These are phyloP conservation scores for Colletotrichum cuscutae DNA, from an alignment of 2,329 filamentous ascomycete genomes.

Conservation along the genomic window DNA sequence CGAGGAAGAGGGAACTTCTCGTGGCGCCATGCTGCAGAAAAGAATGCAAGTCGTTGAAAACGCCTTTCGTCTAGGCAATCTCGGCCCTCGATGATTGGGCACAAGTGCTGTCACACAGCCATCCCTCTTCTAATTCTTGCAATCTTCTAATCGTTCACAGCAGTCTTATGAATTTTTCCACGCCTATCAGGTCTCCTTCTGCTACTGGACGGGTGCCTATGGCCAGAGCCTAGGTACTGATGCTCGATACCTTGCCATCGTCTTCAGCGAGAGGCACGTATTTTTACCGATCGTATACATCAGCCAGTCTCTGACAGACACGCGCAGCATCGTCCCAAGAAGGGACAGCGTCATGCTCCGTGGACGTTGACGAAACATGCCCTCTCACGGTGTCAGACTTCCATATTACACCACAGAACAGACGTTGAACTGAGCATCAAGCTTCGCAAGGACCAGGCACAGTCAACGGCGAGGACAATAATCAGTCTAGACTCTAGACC, in stretches of 20 bases:
- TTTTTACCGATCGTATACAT: background rate
- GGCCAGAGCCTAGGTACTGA: background rate
- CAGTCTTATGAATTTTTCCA: background rate
- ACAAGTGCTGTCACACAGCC: conserved; percentile 24
- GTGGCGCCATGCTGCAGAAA: conserved; percentile 7
- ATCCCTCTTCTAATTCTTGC: background rate
- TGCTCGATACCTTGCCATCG: background rate
- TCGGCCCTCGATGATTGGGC: conserved; percentile 22
- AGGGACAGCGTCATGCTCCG: background rate
- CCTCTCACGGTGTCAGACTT: background rate
- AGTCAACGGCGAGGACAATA: background rate
- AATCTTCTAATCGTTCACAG: background rate
- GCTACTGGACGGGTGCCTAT: background rate
- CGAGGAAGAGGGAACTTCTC: background rate
- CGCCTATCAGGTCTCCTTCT: background rate
- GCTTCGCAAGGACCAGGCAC: background rate
- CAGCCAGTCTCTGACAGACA: conserved; percentile 6
- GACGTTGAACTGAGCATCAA: background rate
- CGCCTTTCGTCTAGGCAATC: background rate
- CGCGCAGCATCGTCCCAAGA: background rate
- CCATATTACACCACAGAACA: background rate
- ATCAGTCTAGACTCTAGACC: background rate
- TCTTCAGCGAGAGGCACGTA: background rate
- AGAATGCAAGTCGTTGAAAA: conserved; percentile 5
- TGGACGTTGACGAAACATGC: background rate